Evolutionary conservation across 148 eudicot species (phyloP).

Genomic region (Hydrangea macrophylla): DNA sequence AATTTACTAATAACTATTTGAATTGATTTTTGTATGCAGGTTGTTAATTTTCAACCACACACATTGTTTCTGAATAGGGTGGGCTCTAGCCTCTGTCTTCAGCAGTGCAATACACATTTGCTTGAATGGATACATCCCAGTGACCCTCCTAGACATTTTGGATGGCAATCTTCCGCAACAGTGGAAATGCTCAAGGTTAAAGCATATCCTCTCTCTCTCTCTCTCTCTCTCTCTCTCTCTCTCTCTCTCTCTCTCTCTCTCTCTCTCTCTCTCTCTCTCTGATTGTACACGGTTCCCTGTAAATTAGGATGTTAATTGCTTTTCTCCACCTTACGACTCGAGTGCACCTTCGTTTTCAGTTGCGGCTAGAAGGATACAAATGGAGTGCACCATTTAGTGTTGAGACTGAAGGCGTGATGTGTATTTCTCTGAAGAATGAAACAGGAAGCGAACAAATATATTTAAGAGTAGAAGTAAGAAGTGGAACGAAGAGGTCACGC

Average conservation of each 20-base stretch:
- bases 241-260: no score
- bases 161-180: slow-evolving; percentile 65
- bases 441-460: slow-evolving; percentile 34
- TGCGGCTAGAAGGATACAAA: slow-evolving; percentile 71
- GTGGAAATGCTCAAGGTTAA: slow-evolving; percentile 80
- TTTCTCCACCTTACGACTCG: background rate
- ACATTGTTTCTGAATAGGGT: slow-evolving; percentile 70
- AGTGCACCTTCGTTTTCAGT: slow-evolving; percentile 33
- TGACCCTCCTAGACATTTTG: slow-evolving; percentile 71
- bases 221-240: no score
- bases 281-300: background rate
- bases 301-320: background rate
- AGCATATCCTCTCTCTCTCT: background rate
- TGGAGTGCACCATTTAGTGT: slow-evolving; percentile 94
- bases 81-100: slow-evolving; percentile 66
- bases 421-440: slow-evolving; percentile 54
- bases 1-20: background rate
- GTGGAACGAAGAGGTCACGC: slow-evolving; percentile 68
- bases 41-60: slow-evolving; percentile 92
- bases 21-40: slow-evolving; percentile 49
- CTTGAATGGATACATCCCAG: slow-evolving; percentile 62
- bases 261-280: no score
- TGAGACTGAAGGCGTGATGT: slow-evolving; percentile 84
- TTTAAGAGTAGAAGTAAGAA: slow-evolving; percentile 72
- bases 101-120: slow-evolving; percentile 59